These are phyloP conservation scores for Hsuehochloa calcarea DNA, from an alignment of 176 grass and related monocot genomes.

Conservation along the genomic window DNA sequence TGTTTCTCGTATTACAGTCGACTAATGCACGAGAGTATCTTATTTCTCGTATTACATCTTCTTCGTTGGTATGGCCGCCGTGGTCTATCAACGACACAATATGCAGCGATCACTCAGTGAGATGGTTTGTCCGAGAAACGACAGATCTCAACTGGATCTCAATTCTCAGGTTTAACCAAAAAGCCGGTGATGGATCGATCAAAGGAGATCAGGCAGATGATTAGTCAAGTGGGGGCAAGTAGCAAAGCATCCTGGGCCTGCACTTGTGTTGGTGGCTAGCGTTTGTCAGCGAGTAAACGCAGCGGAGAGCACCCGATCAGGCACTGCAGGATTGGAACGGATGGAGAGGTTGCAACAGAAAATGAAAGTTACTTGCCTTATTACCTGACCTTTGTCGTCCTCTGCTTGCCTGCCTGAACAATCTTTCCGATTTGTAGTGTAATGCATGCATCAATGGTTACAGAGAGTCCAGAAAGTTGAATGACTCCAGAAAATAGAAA, in stretches of 20 bases:
- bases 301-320: no score
- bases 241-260: background rate
- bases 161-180: background rate
- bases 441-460: no score
- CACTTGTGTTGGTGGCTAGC: background rate
- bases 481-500: no score
- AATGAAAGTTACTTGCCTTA: constrained; percentile 31
- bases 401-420: background rate
- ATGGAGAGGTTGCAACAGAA: constrained; percentile 15
- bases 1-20: no score
- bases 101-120: background rate
- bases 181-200: background rate
- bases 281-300: no score
- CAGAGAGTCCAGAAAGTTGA: no score
- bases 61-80: no score
- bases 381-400: background rate
- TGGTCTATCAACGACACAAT: background rate
- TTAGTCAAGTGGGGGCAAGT: background rate
- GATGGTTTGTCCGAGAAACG: background rate
- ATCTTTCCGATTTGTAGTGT: background rate
- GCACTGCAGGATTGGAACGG: background rate
- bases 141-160: background rate
- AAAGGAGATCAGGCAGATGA: background rate
- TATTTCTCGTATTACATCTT: no score
- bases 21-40: no score